Evolutionary conservation across 345 rosid genomes (phyloP), one percentile per base, ranked within the genome.

Genomic region (Cardamine resedifolia): DNA sequence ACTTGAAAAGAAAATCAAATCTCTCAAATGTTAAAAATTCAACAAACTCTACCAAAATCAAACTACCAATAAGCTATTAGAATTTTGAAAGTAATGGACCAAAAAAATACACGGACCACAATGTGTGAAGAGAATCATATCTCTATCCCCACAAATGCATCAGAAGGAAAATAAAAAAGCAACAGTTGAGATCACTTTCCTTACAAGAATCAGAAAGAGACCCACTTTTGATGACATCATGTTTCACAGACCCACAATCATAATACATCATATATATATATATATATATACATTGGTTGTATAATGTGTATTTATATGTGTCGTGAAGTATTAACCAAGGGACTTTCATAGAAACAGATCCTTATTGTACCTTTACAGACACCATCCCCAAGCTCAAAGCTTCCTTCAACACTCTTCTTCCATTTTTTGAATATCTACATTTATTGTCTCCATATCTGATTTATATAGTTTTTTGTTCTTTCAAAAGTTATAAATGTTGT

Each of bases 331-430:
- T 38, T 36, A 70, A 76, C 48, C 48, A 70, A 49, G 47, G 56
- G 62, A 70, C 72, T 77, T 64, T 64, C 80, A 77, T 41, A 49
- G 20, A 71, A 77, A 71, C 39, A 71, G 66, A 70, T 36, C 39
- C 38, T 74, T 67, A 51, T 44, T 75, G 73, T 70, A 67, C 78
- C 55, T 66, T 73, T 70, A 68, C 58, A 39, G 68, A 60, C 50
- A 61, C 65, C 66, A 57, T 72, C 83, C 81, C 68, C 64, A 68
- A 68, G 75, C 77, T 85, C 61, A 81, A 85, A 76, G 81, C 85
- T 57, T 74, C 65, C 64, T 64, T 70, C 79, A 64, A 64, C 71
- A 70, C 72, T 51, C 68, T 68, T 71, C 73, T 77, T 72, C 74
- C 31, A 27, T 56, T 15, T 76, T 15, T 75, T 36, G 26, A 70